Evolutionary conservation across 108 stramenopile genomes (phyloP), one percentile per base, ranked within the genome.

Genomic region (Poteriospumella lacustris): DNA sequence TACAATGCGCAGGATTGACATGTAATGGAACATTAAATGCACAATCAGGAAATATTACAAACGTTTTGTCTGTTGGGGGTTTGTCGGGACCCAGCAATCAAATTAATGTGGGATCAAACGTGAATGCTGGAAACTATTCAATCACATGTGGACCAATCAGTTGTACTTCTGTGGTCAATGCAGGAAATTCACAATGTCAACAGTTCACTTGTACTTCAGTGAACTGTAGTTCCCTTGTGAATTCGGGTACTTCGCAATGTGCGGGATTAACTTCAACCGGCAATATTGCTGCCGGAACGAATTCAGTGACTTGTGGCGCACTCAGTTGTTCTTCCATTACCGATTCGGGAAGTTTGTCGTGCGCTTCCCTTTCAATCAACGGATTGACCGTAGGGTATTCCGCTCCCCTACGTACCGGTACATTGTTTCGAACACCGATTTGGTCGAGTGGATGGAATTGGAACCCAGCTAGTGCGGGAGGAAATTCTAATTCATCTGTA

Each of bases 41-140:
- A 52, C 47, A 52, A 52, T 52, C 47, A 52, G 47, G 47, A 52
- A 52, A 52, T 52, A 52, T 52, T 52, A 52, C 47, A 52, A 52
- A 52, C 47, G 47, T 52, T 52, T 52, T 52, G 47, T 52, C 47
- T 52, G 47, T 52, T 52, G 47, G 47, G 47, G 47, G 47, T 52
- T 52, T 52, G 47, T 52, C 47, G 47, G 47, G 47, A 52, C 47
- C 47, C 47, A 52, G 47, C 47, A 52, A 52, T 52, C 47, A 52
- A 52, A 52, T 52, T 52, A 52, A 52, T 52, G 47, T 52, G 47
- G 47, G 47, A 52, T 52, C 47, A 52, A 52, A 52, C 47, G 47
- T 52, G 47, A 52, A 52, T 52, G 47, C 47, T 52, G 47, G 47
- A 52, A 52, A 52, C 47, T 52, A 52, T 52, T 52, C 47, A 52